Percentiles rank a stretch among this genome's conserved stretches.
These are phyloP conservation scores for Novymonas esmeraldas DNA, from an alignment of 208 protist species.

Conservation along the genomic window DNA sequence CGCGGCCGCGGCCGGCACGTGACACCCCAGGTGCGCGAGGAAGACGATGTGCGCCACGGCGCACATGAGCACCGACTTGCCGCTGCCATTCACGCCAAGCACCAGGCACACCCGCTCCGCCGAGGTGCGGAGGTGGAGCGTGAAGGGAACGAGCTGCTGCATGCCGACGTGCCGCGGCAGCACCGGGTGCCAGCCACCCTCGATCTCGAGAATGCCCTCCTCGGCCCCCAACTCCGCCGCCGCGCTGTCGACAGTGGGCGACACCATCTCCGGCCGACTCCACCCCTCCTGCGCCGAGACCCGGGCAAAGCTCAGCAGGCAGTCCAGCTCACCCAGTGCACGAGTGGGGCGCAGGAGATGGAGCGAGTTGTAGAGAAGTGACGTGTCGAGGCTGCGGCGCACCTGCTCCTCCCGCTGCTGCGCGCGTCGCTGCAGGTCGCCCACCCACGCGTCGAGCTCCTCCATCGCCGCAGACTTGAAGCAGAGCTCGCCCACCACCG, in stretches of 20 bases:
- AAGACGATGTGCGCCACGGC: conserved; percentile 93
- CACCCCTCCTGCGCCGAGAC: conserved; percentile 73
- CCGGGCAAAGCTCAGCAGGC: conserved; percentile 67
- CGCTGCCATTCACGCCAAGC: conserved; percentile 88
- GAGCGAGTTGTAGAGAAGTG: conserved; percentile 63
- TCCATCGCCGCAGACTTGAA: conserved; percentile 76
- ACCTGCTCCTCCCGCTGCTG: conserved; percentile 66
- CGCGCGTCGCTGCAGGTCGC: conserved; percentile 70
- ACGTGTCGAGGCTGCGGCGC: conserved; percentile 57
- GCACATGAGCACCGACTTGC: conserved; percentile 93
- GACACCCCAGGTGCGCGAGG: conserved; percentile 93
- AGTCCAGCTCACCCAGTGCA: conserved; percentile 76
- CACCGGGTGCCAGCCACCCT: conserved; percentile 74
- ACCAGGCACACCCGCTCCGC: conserved; percentile 68
- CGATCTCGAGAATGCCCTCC: conserved; percentile 54
- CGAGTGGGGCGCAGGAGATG: conserved; percentile 58
- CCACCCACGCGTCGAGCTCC: conserved; percentile 69
- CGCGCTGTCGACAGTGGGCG: background rate
- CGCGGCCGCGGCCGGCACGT: conserved; percentile 84
- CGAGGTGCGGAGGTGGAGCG: conserved; percentile 30
- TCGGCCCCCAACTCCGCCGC: conserved; percentile 3
- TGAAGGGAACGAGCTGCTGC: conserved; percentile 59
- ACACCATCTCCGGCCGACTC: conserved; percentile 44
- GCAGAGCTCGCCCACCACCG: conserved; percentile 31
- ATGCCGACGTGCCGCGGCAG: conserved; percentile 42